Evolutionary conservation across 805 yeast genomes (phyloP).

Genomic region (Candida vaughaniae): DNA sequence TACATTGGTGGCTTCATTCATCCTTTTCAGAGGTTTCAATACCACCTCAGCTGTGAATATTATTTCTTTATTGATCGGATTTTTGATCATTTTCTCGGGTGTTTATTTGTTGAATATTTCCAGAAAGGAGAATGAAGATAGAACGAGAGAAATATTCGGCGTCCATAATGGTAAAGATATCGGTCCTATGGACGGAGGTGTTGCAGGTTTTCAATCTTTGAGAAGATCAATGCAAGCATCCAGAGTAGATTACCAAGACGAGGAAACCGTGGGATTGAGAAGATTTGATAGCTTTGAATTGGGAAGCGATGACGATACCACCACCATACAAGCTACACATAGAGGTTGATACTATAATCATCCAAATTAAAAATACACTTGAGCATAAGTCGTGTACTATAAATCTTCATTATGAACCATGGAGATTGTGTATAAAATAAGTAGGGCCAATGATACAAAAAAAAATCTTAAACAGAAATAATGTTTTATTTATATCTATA

Average conservation of each 20-base stretch:
- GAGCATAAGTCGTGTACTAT: too few species aligned
- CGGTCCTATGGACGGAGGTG: constrained; percentile 79
- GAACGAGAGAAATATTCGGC: constrained; percentile 55
- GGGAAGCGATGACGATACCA: constrained; percentile 36
- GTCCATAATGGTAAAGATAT: constrained; percentile 52
- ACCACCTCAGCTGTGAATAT: constrained; percentile 78
- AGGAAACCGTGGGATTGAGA: constrained; percentile 54
- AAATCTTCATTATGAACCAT: too few species aligned
- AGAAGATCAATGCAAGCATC: constrained; percentile 72
- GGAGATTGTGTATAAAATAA: too few species aligned
- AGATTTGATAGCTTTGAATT: constrained; percentile 62
- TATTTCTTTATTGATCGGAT: constrained; percentile 80
- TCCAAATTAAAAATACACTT: too few species aligned
- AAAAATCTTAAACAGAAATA: too few species aligned
- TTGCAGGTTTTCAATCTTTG: constrained; percentile 68
- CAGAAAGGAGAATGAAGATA: constrained; percentile 58
- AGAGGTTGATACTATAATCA: constrained; percentile 6
- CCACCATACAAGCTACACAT: constrained; percentile 7
- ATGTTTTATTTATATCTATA: too few species aligned
- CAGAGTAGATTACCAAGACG: constrained; percentile 41
- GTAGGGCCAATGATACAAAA: too few species aligned
- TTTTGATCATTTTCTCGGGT: constrained; percentile 82
- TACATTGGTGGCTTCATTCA: constrained; percentile 81
- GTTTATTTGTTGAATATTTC: constrained; percentile 80
- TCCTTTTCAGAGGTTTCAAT: constrained; percentile 83